Evolutionary conservation across 345 rosid species (phyloP).

Genomic region (Luvunga scandens): DNA sequence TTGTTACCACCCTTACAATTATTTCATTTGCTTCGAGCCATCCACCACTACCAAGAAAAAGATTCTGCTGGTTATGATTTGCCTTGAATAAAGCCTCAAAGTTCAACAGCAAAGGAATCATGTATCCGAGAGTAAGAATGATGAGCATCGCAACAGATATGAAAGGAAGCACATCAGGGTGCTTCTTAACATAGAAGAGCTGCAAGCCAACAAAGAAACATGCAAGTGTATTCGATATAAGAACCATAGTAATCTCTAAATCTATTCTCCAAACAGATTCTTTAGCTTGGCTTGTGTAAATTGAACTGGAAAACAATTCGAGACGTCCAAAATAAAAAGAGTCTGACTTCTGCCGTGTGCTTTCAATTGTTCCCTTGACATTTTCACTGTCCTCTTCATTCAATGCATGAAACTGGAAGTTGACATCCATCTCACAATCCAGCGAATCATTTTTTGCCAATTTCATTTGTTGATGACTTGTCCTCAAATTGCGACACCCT

Average conservation of each 20-base stretch:
- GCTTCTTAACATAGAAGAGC: slow-evolving; percentile 69
- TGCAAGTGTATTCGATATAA: slow-evolving; percentile 67
- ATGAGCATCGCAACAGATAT: slow-evolving; percentile 63
- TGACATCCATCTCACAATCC: slow-evolving; percentile 64
- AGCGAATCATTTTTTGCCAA: slow-evolving; percentile 26
- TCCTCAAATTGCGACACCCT: slow-evolving; percentile 54
- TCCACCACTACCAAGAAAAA: slow-evolving; percentile 63
- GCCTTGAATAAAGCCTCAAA: slow-evolving; percentile 65
- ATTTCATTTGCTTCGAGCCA: slow-evolving; percentile 91
- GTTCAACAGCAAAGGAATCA: slow-evolving; percentile 75
- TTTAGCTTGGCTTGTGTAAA: slow-evolving; percentile 53
- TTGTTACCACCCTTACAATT: slow-evolving; percentile 67
- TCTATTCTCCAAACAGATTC: slow-evolving; percentile 90
- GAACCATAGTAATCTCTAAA: slow-evolving; percentile 75
- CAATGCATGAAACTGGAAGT: slow-evolving; percentile 53
- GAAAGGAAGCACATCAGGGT: slow-evolving; percentile 66
- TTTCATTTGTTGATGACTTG: slow-evolving; percentile 13
- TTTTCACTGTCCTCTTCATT: slow-evolving; percentile 43
- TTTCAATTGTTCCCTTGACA: slow-evolving; percentile 66
- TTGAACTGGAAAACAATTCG: slow-evolving; percentile 54
- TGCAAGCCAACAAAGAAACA: slow-evolving; percentile 72
- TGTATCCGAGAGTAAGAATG: slow-evolving; percentile 67
- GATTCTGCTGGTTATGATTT: slow-evolving; percentile 43
- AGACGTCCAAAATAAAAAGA: slow-evolving; percentile 59
- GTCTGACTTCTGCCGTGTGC: slow-evolving; percentile 57